Evolutionary conservation across 2,329 filamentous ascomycete species (phyloP), one percentile per base, ranked within the genome.

Genomic region (Tolypocladium endophyticum): DNA sequence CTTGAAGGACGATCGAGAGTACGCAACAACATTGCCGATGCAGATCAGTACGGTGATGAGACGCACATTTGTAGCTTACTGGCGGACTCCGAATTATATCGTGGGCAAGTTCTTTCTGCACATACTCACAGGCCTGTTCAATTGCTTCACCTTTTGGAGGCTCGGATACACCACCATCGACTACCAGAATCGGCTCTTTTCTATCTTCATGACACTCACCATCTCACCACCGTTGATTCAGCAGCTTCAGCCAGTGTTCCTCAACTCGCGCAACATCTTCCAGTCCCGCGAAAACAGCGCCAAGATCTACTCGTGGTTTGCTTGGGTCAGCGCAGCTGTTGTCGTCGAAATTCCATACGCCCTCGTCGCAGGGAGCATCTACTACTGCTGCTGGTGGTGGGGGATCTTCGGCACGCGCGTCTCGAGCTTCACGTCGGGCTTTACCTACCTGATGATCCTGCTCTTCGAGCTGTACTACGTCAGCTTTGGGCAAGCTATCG

Each of bases 291-390:
- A 94, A 70, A 81, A 85, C 56, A 89, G 83, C n/a, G 84, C 87
- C 20, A 91, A 91, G 70, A 90, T 91, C 33, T 94, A 93, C 73
- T 86, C 83, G 1, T 92, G 89, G 88, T 73, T 82, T 18, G 87
- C 88, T 0, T 90, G 88, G 72, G 81, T 83, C 0, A 85, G 84
- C 2, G 86, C 82, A 0, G 80, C 82, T 1, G 80, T 91, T 6
- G 64, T 90, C 0, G 85, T 82, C 20, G 89, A 92, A 70, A 77
- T 92, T 0, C 89, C 89, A 0, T 90, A 89, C 64, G 80, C 82
- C 0, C 73, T 90, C 16, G 69, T 89, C 4, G 83, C 85, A 0
- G 88, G 85, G 0, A 83, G 80, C 0, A 58, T 74, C 1, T 74
- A 74, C 63, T 74, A 69, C 47, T 68, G 67, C 62, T 83, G 82